Conservation (phyloP, 2,329 filamentous ascomycete genomes). For the Aureobasidium sp. region DNA sequence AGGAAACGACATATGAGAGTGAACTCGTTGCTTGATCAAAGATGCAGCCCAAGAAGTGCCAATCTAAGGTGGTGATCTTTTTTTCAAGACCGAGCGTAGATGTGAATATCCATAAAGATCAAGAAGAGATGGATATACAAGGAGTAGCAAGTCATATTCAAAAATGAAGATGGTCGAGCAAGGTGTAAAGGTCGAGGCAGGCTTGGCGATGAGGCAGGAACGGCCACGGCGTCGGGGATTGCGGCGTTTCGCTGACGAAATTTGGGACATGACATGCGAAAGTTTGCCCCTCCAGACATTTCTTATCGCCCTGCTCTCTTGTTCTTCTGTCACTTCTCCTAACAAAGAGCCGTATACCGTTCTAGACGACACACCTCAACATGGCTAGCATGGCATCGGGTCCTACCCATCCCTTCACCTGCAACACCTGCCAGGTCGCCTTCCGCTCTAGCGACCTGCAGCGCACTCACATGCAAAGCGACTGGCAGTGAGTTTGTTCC, state of each 20-base stretch:
- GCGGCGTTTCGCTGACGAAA: slow-evolving; percentile 7
- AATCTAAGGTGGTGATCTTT: not conserved
- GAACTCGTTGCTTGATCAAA: not conserved
- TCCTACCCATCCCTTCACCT: slow-evolving; percentile 77
- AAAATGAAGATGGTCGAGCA: not conserved
- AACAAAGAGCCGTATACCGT: not conserved
- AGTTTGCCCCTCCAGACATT: slow-evolving; percentile 13
- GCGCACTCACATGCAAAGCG: slow-evolving; percentile 91
- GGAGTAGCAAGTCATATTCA: not conserved
- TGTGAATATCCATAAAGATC: not conserved
- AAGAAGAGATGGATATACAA: not conserved
- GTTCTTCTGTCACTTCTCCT: not conserved
- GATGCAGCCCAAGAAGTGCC: not conserved
- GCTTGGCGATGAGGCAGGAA: not conserved
- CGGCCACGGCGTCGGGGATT: not conserved
- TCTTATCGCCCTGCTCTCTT: slow-evolving; percentile 1
- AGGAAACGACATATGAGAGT: not conserved
- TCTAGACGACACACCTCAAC: not conserved
- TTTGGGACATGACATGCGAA: slow-evolving; percentile 6
- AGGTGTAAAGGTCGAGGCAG: not conserved
- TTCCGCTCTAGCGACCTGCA: slow-evolving; percentile 92
- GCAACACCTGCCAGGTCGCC: slow-evolving; percentile 95
- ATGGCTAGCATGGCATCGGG: slow-evolving; percentile 12
- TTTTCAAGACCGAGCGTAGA: not conserved
- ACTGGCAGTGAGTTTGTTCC: slow-evolving; percentile 79